Evolutionary conservation across 1,284 basidiomycete genomes (phyloP), one percentile per base, ranked within the genome.

Genomic region (Schizophyllum amplum): DNA sequence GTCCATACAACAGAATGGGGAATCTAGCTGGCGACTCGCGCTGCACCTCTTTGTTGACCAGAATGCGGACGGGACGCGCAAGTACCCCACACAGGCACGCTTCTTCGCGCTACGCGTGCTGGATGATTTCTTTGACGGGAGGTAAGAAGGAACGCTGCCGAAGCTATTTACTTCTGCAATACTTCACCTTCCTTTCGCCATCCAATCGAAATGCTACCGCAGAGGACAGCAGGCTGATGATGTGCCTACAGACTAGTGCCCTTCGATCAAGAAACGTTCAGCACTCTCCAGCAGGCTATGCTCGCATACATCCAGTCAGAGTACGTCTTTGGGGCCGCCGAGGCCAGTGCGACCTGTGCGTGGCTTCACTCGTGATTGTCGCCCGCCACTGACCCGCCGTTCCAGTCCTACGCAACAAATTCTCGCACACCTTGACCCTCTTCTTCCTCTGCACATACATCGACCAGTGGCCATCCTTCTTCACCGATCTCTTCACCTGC

Each of bases 391-490:
- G 48, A 51, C 55, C 48, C 51, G 46, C 46, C 27, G 47, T 47
- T 55, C 24, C 57, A 93, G 92, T 89, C 72, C 73, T 97, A 59
- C 86, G 94, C 68, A 99, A 99, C 80, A 99, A 99, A 73, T 92
- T 98, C 70, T 93, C 94, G 17, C 95, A 98, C 75, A 96, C 94
- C n/a, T 79, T 98, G 52, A 90, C 96, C 0, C 82, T 98, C 57
- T 86, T 99, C 71, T 96, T 99, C 74, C 81, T 98, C 53, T 88
- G 89, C 75, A 87, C 90, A 15, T 97, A 97, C 73, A 82, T 85
- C 61, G 81, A 85, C 51, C 86, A 87, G 70, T 92, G 90, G 86
- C 86, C 90, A 47, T 75, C 82, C 49, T 92, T 93, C 77, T 90
- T 94, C 75, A 72, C 78, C 62, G 83, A 92, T 69, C 72, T 94